These are phyloP conservation scores for Metarhizium humberi DNA, from an alignment of 2,329 filamentous ascomycete genomes.

Conservation along the genomic window DNA sequence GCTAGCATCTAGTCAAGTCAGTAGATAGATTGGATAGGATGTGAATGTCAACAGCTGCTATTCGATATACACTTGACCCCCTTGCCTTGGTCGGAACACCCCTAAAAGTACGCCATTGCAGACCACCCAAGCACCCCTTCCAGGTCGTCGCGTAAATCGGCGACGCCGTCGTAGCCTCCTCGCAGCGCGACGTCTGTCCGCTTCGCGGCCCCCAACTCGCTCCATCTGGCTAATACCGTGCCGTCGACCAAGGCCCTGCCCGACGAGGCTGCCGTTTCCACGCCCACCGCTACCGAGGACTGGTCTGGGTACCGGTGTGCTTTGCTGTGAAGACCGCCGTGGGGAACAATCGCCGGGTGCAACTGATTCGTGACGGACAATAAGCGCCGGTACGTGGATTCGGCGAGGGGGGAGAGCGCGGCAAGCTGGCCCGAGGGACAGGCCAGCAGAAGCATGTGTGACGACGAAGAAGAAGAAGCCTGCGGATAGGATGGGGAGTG, in stretches of 20 bases:
- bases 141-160: constrained; percentile 61
- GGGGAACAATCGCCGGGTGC: constrained; percentile 62
- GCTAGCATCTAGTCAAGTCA: not conserved
- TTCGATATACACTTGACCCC: not conserved
- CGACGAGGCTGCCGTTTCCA: constrained; percentile 45
- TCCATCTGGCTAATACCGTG: constrained; percentile 62
- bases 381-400: constrained; percentile 75
- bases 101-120: constrained; percentile 48
- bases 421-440: constrained; percentile 68
- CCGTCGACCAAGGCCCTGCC: constrained; percentile 70
- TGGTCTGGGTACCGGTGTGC: constrained; percentile 55
- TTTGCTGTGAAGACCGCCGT: constrained; percentile 74
- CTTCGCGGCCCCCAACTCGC: constrained; percentile 63
- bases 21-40: too few relatives aligned
- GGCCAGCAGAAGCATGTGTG: constrained; percentile 55
- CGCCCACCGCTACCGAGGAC: constrained; percentile 35
- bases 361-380: constrained; percentile 75
- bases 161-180: constrained; percentile 56
- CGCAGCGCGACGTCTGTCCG: constrained; percentile 64
- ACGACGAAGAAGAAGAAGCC: constrained; percentile 7
- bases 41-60: too few relatives aligned
- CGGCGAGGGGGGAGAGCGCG: constrained; percentile 66
- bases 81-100: too few relatives aligned
- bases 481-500: constrained; percentile 29
- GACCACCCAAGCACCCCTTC: constrained; percentile 53